These are phyloP conservation scores for Aspergillus proliferans DNA, from an alignment of 2,329 filamentous ascomycete genomes.

Conservation along the genomic window DNA sequence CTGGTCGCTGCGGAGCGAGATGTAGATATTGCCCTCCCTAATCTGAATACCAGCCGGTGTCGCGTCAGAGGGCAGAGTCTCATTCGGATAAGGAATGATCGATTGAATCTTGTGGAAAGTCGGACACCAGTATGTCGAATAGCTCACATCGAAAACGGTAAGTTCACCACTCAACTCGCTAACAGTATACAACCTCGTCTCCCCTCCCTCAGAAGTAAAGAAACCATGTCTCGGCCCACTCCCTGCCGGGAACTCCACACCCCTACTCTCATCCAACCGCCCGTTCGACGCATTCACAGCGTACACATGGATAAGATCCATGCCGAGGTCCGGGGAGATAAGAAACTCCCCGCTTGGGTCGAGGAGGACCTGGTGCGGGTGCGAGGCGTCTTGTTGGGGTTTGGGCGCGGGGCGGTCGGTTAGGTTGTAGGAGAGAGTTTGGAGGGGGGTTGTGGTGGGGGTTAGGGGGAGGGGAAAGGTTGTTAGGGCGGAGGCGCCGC, in stretches of 20 bases:
- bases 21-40: constrained; percentile 20
- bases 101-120: constrained; percentile 18
- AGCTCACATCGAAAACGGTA: constrained; percentile 39
- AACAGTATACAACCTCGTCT: constrained; percentile 40
- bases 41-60: constrained; percentile 22
- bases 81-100: constrained; percentile 20
- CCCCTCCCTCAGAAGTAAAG: constrained; percentile 37
- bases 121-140: constrained; percentile 22
- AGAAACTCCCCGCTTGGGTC: constrained; percentile 61
- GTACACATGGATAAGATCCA: constrained; percentile 58
- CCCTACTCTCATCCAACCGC: constrained; percentile 41
- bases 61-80: constrained; percentile 20
- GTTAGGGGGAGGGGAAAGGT: constrained; percentile 26
- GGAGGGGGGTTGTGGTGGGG: constrained; percentile 14
- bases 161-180: constrained; percentile 53
- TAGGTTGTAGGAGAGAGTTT: constrained; percentile 40
- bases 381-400: constrained; percentile 51
- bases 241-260: constrained; percentile 41
- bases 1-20: constrained; percentile 28
- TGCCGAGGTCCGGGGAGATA: constrained; percentile 60
- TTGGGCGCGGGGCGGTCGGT: constrained; percentile 27
- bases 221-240: constrained; percentile 60
- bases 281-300: constrained; percentile 42
- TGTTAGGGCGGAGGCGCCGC: constrained; percentile 26
- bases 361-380: constrained; percentile 59